Base-by-base conservation (phyloP, 1,139 yeast genomes). In the Keqinozyma sinolaborantium region DNA sequence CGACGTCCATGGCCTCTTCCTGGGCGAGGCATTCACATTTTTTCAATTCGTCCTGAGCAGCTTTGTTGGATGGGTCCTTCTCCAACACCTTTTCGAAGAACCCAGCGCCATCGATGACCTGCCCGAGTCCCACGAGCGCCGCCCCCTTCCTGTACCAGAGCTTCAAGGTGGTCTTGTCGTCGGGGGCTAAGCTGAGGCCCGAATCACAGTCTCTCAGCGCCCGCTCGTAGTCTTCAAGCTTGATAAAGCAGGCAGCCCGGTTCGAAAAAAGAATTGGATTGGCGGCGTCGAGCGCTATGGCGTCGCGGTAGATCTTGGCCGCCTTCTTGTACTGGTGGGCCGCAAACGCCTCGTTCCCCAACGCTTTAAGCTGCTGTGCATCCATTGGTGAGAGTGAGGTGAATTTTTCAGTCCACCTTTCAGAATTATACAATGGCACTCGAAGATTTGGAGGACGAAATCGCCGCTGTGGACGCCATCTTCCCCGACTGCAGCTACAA, bases 401-500 rank as follows among this genome's bases (percentile, higher is more conserved):
- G 13, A 27, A 24, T 23, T 16, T 23, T 26, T 12, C 11, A 25
- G n/a, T n/a, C n/a, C n/a, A 10, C 10, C 10, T 10, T 19, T 19
- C 12, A 23, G 16, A 16, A 11, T 9, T 14, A 14, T 12, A 23
- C 15, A 11, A 65, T 64, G 70, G 58, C 66, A n/a, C 51, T 60
- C 14, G 78, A 77, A 43, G 88, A 83, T 32, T 61, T 85, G 10
- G 50, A 56, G n/a, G 95, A 87, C 36, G 98, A 92, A 50, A 58
- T 86, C 16, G 77, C 75, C 31, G 94, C 96, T 9, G 79, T 90
- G 14, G 84, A 85, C 40, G 95, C 96, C 2, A 90, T 92, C n/a
- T 90, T 78, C 49, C 96, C 95, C 1, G 84, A 70, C 11, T 67
- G 68, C 44, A 36, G 63, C 2, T 44, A 47, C 10, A 43, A 45